These are phyloP conservation scores for Wallacemonas sp. DNA, from an alignment of 208 protist genomes.

Conservation along the genomic window DNA sequence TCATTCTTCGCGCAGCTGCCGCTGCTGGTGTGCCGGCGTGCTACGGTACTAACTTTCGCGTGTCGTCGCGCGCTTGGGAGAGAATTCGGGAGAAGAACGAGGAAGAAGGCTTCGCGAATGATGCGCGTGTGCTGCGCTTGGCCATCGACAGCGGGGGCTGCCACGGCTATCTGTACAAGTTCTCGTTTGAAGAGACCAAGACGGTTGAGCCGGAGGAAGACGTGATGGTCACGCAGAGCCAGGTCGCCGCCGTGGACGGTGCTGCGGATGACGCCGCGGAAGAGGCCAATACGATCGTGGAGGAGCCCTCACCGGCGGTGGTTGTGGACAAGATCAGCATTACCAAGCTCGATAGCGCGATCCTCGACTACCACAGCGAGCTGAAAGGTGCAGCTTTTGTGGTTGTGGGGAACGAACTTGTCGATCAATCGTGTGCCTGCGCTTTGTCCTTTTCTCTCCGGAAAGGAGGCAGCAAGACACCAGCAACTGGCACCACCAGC, in stretches of 20 bases:
- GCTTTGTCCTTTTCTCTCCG: constrained; percentile 89
- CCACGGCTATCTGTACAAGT: constrained; percentile 91
- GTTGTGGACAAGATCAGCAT: constrained; percentile 78
- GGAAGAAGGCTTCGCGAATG: constrained; percentile 75
- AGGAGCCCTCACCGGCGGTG: constrained; percentile 23
- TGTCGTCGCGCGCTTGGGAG: constrained; percentile 67
- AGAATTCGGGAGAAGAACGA: constrained; percentile 75
- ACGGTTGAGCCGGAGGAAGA: constrained; percentile 64
- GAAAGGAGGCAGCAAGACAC: constrained; percentile 30
- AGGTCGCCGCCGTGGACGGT: constrained; percentile 35
- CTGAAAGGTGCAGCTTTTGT: constrained; percentile 89
- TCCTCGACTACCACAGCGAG: constrained; percentile 88
- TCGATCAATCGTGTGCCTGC: constrained; percentile 88
- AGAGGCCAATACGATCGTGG: background rate
- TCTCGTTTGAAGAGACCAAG: constrained; percentile 62
- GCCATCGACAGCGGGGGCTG: constrained; percentile 88
- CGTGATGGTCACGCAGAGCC: constrained; percentile 55
- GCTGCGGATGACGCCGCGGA: constrained; percentile 1
- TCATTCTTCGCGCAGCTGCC: background rate
- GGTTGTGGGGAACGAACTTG: constrained; percentile 86
- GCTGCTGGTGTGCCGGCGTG: constrained; percentile 32
- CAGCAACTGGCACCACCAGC: too few species aligned
- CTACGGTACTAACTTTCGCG: constrained; percentile 78
- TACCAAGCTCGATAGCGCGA: constrained; percentile 67
- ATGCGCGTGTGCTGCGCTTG: constrained; percentile 72